Evolutionary conservation across 2,329 filamentous ascomycete species (phyloP).

Genomic region (Plenodomus lindquistii): DNA sequence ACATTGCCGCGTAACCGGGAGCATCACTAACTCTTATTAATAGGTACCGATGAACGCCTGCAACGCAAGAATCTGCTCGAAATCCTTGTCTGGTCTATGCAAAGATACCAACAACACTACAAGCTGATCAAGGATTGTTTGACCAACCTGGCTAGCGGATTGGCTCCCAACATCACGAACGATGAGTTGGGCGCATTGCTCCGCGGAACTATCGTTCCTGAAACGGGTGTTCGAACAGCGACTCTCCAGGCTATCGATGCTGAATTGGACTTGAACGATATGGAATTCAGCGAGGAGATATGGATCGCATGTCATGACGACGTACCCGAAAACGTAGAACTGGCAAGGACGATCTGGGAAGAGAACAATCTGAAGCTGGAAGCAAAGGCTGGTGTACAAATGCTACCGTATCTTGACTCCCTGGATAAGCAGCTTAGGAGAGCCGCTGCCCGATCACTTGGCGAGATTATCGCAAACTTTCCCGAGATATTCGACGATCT

Average conservation of each 20-base stretch:
- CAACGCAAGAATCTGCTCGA: conserved; percentile 75
- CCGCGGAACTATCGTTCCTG: conserved; percentile 75
- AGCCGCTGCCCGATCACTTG: conserved; percentile 79
- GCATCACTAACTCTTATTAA: conserved; percentile 14
- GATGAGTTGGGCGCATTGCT: conserved; percentile 77
- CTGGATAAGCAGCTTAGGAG: conserved; percentile 80
- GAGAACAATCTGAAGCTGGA: conserved; percentile 80
- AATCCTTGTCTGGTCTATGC: conserved; percentile 79
- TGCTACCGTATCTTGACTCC: conserved; percentile 78
- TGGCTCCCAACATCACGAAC: conserved; percentile 77
- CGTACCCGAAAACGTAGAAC: conserved; percentile 79
- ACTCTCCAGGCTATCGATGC: conserved; percentile 87
- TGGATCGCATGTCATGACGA: conserved; percentile 95
- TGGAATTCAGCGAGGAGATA: conserved; percentile 84
- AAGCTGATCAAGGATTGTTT: conserved; percentile 93
- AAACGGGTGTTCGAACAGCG: conserved; percentile 78
- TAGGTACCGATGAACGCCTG: conserved; percentile 68
- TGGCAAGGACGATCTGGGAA: conserved; percentile 90
- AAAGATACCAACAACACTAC: conserved; percentile 88
- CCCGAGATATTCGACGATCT: conserved; percentile 64
- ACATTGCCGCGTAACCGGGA: background rate
- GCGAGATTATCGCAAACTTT: conserved; percentile 69
- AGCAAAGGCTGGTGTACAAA: conserved; percentile 65
- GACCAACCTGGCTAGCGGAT: conserved; percentile 78
- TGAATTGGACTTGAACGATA: conserved; percentile 88